These are phyloP conservation scores for Claviceps arundinis DNA, from an alignment of 2,329 filamentous ascomycete genomes.

Conservation along the genomic window DNA sequence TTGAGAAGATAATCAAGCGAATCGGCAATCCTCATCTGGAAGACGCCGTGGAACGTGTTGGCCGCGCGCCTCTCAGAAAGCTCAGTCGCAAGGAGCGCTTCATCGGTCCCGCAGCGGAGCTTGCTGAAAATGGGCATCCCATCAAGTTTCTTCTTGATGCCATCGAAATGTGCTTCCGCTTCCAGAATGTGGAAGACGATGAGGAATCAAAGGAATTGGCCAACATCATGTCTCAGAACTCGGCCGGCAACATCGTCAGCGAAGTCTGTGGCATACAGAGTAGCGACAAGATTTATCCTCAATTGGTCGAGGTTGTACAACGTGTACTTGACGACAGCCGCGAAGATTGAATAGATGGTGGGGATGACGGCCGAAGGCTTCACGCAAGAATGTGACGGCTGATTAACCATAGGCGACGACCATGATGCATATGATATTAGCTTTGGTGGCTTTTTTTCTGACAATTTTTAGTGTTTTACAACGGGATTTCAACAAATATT, in stretches of 20 bases:
- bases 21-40: conserved; percentile 90
- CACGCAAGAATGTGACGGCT: conserved; percentile 4
- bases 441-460: neutral
- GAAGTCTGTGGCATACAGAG: conserved; percentile 72
- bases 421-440: conserved; percentile 5
- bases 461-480: neutral
- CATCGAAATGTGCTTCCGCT: conserved; percentile 84
- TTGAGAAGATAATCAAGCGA: conserved; percentile 80
- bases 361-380: neutral
- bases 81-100: conserved; percentile 91
- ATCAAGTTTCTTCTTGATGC: conserved; percentile 65
- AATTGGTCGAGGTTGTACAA: conserved; percentile 65
- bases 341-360: conserved; percentile 26
- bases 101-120: conserved; percentile 77
- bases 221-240: conserved; percentile 65
- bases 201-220: conserved; percentile 80
- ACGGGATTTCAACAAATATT: neutral
- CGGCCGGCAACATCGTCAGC: conserved; percentile 60
- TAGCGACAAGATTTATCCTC: conserved; percentile 62
- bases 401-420: conserved; percentile 3
- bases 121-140: conserved; percentile 67
- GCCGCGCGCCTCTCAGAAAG: conserved; percentile 87
- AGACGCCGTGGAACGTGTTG: conserved; percentile 88
- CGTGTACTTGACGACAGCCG: conserved; percentile 60
- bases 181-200: conserved; percentile 87